Evolutionary conservation across 192 early-diverging fungal genomes (phyloP), one percentile per base, ranked within the genome.

Genomic region (Lobosporangium transversale): DNA sequence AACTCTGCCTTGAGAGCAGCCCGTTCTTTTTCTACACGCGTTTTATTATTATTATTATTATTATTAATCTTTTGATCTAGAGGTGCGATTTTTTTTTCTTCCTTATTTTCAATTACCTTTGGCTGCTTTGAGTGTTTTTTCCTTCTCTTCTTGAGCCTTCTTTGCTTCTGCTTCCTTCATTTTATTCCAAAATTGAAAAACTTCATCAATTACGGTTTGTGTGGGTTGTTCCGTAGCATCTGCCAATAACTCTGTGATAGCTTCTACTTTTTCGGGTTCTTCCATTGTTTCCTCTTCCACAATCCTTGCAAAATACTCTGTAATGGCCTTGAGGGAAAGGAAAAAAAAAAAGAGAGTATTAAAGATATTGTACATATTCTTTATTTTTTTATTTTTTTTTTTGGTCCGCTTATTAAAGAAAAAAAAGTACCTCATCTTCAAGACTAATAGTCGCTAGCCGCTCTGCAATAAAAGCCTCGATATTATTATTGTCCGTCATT

Each of bases 231-330:
- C 87, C 0, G 86, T 87, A 21, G 83, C 80, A 53, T 91, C 92
- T 8, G 58, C 54, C n/a, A 93, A 68, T 24, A 90, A 89, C 64
- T 91, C 92, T 21, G 76, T 50, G n/a, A 93, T 87, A 35, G 87
- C 88, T 53, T 90, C 90, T 17, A 78, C 71, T 55, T 88, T 88
- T 54, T 93, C 92, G 26, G 87, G 83, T 26, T 86, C 86, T 35
- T 85, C 84, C 55, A 90, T 81, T 9, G 83, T 80, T 32, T 89
- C 90, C 40, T 93, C 89, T 18, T 83, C 70, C 0, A 86, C 82
- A 32, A 93, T 83, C 44, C 89, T 87, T 23, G 81, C 79, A 55
- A 92, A 88, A 69, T 91, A 93, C 52, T 92, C 91, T 12, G 81
- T 76, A 57, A 87, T 85, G 4, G 89, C 86, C 74, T 90, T 47